A percentile compares a stretch with the other conserved stretches of the same genome.
phyloP scores from a whole-genome alignment of 2,329 filamentous ascomycete species.

The Fusarium marasasianum region DNA sequence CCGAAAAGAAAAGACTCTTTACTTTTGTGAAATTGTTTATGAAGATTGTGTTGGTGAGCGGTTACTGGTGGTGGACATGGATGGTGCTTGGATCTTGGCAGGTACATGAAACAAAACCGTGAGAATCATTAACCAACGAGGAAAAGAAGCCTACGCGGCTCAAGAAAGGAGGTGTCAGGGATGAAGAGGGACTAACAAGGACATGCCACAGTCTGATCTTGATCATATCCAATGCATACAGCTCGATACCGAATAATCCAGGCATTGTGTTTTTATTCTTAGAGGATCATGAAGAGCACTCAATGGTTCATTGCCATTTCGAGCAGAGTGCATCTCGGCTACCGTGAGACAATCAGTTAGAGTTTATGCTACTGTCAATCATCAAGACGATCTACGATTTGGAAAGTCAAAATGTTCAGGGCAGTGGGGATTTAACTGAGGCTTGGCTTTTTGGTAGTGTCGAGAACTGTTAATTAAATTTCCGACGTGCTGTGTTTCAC shows the following conservation, averaged over 20 bases:
- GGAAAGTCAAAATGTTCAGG: not conserved
- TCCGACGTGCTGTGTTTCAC: not conserved
- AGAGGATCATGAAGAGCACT: not conserved
- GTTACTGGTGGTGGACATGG: constrained; percentile 15
- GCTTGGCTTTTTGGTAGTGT: not conserved
- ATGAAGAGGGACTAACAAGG: constrained; percentile 2
- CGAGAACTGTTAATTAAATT: not conserved
- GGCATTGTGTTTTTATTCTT: not conserved
- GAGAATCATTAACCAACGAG: constrained; percentile 30
- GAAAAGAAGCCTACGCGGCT: constrained; percentile 25
- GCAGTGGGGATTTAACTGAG: not conserved
- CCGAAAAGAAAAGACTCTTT: not conserved
- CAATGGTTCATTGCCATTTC: not conserved
- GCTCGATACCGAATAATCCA: not conserved
- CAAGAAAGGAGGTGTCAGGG: constrained; percentile 30
- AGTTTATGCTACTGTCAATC: not conserved
- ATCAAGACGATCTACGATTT: not conserved
- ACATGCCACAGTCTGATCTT: not conserved
- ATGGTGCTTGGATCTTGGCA: constrained; percentile 18
- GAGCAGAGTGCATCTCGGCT: not conserved
- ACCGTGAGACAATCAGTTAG: not conserved
- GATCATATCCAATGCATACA: not conserved
- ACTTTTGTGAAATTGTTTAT: not conserved
- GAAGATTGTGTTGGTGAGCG: not conserved
- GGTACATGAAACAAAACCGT: constrained; percentile 30